Evolutionary conservation across 2,329 filamentous ascomycete genomes (phyloP).

Genomic region (Botryosphaeria agaves): DNA sequence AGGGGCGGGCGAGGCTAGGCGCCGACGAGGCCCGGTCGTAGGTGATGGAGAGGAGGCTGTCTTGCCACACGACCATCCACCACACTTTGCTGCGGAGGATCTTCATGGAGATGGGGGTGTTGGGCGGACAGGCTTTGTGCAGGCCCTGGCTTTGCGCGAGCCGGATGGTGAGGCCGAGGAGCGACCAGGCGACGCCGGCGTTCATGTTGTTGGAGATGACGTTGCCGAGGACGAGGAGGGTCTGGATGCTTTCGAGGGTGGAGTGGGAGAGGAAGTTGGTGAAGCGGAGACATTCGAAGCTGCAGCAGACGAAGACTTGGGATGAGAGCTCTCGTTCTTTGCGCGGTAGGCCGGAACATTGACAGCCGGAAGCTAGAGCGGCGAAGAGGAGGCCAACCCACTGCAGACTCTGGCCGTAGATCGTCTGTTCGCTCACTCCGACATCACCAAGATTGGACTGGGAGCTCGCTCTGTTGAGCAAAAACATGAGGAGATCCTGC

Average conservation of each 20-base stretch:
- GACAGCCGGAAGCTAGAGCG: conserved; percentile 43
- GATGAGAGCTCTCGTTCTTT: conserved; percentile 46
- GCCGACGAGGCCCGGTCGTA: conserved; percentile 41
- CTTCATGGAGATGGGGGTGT: conserved; percentile 28
- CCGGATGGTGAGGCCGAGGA: conserved; percentile 41
- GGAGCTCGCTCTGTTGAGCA: conserved; percentile 31
- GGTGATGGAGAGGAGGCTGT: conserved; percentile 44
- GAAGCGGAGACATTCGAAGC: conserved; percentile 45
- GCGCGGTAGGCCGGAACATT: conserved; percentile 38
- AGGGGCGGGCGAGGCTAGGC: conserved; percentile 33
- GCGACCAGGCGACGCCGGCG: conserved; percentile 43
- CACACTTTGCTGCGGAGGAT: too few relatives aligned
- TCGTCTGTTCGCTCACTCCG: conserved; percentile 33
- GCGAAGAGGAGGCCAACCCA: conserved; percentile 45
- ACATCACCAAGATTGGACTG: conserved; percentile 22
- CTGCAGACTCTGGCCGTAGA: conserved; percentile 39
- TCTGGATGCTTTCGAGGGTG: conserved; percentile 43
- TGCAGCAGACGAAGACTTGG: conserved; percentile 47
- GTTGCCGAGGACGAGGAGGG: conserved; percentile 43
- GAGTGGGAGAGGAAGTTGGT: conserved; percentile 46
- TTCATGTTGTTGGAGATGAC: conserved; percentile 48
- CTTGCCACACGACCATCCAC: conserved; percentile 49
- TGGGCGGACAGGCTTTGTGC: conserved; percentile 38
- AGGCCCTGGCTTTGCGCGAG: conserved; percentile 43
- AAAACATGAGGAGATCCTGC: conserved; percentile 33